Base-by-base conservation (phyloP, 2,329 filamentous ascomycete genomes). In the Seiridium cupressi region DNA sequence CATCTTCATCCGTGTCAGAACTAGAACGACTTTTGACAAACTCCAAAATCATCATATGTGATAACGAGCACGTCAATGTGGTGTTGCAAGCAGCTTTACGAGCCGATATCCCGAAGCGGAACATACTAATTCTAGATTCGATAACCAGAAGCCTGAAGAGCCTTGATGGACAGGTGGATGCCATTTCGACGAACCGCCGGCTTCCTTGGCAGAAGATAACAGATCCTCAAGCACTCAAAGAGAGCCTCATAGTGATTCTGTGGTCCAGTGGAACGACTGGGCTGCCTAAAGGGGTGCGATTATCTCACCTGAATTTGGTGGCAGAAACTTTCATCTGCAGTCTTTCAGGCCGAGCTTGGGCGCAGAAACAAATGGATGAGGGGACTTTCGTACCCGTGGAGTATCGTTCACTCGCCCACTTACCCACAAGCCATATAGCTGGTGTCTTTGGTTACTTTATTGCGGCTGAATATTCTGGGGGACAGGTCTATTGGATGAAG, bases 401-500 rank as follows among this genome's bases (percentile, higher is more conserved):
- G 59, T 76, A 76, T 61, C 69, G 72, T 4, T 79, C 79, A 0
- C 63, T 82, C 3, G 79, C 77, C 0, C 79, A 81, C 63, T 70
- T 81, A 0, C 79, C 79, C 0, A 72, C 73, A 9, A 77, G 77
- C 3, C 79, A 82, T 63, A 81, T 81, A 48, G 78, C 79, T 0
- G 79, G 79, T 0, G 73, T 79, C 13, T 75, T 78, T 67, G 77
- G 78, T 48, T 81, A 80, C 62, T 73, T 81, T 5, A 69, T 80
- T 59, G 77, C 76, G 55, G 77, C 77, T 0, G 73, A 79, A 47
- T 79, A 77, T 62, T 69, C 75, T 32, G 80, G 76, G 18, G 76
- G 77, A 1, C 69, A 74, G 1, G 75, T 83, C 1, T 60, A 47
- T n/a, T 88, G 85, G 85, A 87, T 88, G 85, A 74, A 79, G 1